A percentile compares a stretch with the other conserved stretches of the same genome.
Evolutionary conservation across 352 stramenopile genomes (phyloP).

Genomic region (Saprolegnia parasitica): DNA sequence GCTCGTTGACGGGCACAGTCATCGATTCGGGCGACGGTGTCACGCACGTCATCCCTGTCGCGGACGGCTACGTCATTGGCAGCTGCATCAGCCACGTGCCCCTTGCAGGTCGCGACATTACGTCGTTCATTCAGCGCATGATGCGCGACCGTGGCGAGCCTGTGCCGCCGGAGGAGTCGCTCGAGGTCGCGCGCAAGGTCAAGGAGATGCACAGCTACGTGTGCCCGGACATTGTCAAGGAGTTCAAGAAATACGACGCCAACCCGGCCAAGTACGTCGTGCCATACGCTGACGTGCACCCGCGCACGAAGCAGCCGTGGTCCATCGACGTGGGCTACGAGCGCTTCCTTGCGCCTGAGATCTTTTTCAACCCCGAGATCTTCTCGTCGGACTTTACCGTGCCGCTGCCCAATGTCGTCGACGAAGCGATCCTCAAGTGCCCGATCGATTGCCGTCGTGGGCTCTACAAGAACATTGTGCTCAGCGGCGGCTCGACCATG

Average conservation of each 20-base stretch:
- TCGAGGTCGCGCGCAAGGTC: conserved; percentile 87
- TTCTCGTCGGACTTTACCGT: conserved; percentile 92
- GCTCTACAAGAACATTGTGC: conserved; percentile 96
- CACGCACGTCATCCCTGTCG: conserved; percentile 92
- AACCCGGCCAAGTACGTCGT: conserved; percentile 91
- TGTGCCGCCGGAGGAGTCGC: conserved; percentile 88
- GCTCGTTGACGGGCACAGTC: conserved; percentile 90
- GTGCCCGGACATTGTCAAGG: conserved; percentile 92
- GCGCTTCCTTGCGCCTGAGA: conserved; percentile 92
- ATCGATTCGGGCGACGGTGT: conserved; percentile 94
- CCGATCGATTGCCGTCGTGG: conserved; percentile 92
- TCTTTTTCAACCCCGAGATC: conserved; percentile 97
- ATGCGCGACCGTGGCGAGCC: conserved; percentile 88
- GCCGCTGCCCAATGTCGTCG: conserved; percentile 90
- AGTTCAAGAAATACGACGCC: conserved; percentile 94
- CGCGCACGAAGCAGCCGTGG: conserved; percentile 80
- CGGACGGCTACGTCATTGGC: conserved; percentile 94
- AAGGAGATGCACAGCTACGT: conserved; percentile 96
- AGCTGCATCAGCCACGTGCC: conserved; percentile 94
- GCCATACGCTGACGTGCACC: conserved; percentile 77
- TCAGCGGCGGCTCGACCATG: conserved; percentile 94
- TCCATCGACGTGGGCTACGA: conserved; percentile 92
- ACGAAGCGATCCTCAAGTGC: conserved; percentile 93
- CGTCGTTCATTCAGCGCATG: conserved; percentile 92
- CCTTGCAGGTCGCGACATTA: conserved; percentile 92